These are phyloP conservation scores for Globisporangium mamillatum DNA, from an alignment of 352 stramenopile genomes.

Conservation along the genomic window DNA sequence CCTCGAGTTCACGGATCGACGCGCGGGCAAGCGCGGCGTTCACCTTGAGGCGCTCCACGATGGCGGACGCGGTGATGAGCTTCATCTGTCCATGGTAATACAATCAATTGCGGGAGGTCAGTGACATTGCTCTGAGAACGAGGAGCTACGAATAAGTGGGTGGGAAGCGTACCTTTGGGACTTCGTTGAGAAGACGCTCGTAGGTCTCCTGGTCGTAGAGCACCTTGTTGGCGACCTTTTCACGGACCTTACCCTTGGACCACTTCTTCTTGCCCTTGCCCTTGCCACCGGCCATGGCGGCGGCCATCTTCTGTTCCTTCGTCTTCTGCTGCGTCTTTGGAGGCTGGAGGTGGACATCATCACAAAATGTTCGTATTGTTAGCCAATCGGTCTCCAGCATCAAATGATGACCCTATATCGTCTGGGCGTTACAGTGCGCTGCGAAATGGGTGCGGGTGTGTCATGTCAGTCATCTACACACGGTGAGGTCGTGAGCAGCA, in stretches of 20 bases:
- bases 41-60: conserved; percentile 99
- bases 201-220: conserved; percentile 99
- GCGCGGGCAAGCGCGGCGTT: conserved; percentile 96
- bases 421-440: no score
- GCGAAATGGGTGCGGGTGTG: no score
- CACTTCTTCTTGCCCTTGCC: conserved; percentile 99
- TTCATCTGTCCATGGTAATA: conserved; percentile 90
- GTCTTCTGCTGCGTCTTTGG: conserved; percentile 99
- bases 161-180: conserved; percentile 88
- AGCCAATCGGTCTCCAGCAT: not conserved
- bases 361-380: not conserved
- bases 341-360: conserved; percentile 52
- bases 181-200: conserved; percentile 96
- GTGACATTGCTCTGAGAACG: not conserved
- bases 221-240: conserved; percentile 99
- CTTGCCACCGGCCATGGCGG: conserved; percentile 96
- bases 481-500: not conserved
- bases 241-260: conserved; percentile 99
- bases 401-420: not conserved
- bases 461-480: no score
- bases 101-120: not conserved
- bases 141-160: not conserved
- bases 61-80: conserved; percentile 97
- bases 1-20: conserved; percentile 95
- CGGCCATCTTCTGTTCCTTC: conserved; percentile 99